phyloP scores from a whole-genome alignment of 140 eudicot species.

The Stevia rebaudiana region DNA sequence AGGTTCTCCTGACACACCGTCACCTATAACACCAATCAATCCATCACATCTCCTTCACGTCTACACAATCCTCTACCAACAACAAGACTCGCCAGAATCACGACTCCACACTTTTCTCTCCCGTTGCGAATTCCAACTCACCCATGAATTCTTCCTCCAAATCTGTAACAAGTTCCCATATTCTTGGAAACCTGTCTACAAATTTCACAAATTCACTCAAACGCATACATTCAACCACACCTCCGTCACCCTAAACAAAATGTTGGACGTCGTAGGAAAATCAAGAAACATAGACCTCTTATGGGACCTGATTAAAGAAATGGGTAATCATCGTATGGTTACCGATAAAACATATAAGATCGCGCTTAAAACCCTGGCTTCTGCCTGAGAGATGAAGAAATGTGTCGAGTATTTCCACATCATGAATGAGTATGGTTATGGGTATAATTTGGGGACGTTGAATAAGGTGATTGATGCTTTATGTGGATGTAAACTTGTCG shows the following conservation, averaged over 20 bases:
- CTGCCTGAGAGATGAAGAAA: constrained; percentile 73
- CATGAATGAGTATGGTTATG: constrained; percentile 66
- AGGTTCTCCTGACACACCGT: too few relatives aligned
- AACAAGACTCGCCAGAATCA: constrained; percentile 52
- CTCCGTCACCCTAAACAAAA: constrained; percentile 57
- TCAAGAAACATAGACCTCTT: constrained; percentile 70
- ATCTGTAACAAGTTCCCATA: constrained; percentile 71
- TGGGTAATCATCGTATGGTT: constrained; percentile 34
- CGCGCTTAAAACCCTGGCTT: constrained; percentile 53
- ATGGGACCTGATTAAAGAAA: constrained; percentile 49
- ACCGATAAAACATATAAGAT: constrained; percentile 47
- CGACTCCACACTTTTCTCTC: constrained; percentile 50
- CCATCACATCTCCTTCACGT: constrained; percentile 62
- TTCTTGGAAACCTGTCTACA: constrained; percentile 84
- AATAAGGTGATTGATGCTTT: constrained; percentile 51
- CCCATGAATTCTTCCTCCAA: constrained; percentile 85
- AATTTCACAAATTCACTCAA: constrained; percentile 44
- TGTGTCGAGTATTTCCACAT: constrained; percentile 70
- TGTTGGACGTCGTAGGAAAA: constrained; percentile 69
- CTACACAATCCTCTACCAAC: constrained; percentile 75
- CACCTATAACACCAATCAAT: constrained; percentile 32
- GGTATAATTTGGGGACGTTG: constrained; percentile 42
- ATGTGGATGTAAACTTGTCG: constrained; percentile 52
- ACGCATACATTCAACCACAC: constrained; percentile 58
- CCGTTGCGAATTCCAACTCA: constrained; percentile 42